Evolutionary conservation across 177 flowering plant genomes (phyloP), one percentile per base, ranked within the genome.

Genomic region (Tripterygium wilfordii): DNA sequence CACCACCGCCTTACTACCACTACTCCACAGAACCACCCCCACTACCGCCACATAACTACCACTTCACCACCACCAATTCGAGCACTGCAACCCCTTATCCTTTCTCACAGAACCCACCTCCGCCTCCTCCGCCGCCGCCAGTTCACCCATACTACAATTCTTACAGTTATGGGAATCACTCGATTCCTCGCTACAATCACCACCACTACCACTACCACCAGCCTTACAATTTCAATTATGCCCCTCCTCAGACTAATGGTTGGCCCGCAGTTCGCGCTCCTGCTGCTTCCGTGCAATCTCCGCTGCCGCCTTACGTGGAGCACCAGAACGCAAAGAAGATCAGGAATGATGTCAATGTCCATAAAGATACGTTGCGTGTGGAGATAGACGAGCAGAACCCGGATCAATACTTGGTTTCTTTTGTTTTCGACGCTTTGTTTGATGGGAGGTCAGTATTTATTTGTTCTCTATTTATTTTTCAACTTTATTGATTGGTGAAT

Each of bases 301-400:
- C 70, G 18, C 79, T 80, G 24, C 75, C 72, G 31, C 82, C 80
- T 12, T 76, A 71, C 50, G 88, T 84, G 7, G 88, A 80, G 60
- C 79, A 78, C 43, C 78, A 78, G 64, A 71, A 49, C 25, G 90
- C 96, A 1, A 82, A 72, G 68, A 84, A 74, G 64, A 74, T 91
- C n/a, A 78, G 70, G 62, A 88, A 81, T 45, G 88, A 74, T 63
- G 88, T 91, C 42, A 91, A 92, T 69, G 80, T 92, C 45, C 88
- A 75, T 36, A 88, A 88, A 66, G 84, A 80, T 12, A 75, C 90
- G 12, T 52, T 92, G 44, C 57, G 62, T 76, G 48, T 92, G 15
- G 80, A 70, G 54, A 67, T 63, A 12, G 95, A 88, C 64, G 81
- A 78, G 65, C 52, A 37, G 28, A 68, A 85, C 54, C 92, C 84